Base-by-base conservation (phyloP, 805 yeast species). In the Metschnikowia dekortorum region DNA sequence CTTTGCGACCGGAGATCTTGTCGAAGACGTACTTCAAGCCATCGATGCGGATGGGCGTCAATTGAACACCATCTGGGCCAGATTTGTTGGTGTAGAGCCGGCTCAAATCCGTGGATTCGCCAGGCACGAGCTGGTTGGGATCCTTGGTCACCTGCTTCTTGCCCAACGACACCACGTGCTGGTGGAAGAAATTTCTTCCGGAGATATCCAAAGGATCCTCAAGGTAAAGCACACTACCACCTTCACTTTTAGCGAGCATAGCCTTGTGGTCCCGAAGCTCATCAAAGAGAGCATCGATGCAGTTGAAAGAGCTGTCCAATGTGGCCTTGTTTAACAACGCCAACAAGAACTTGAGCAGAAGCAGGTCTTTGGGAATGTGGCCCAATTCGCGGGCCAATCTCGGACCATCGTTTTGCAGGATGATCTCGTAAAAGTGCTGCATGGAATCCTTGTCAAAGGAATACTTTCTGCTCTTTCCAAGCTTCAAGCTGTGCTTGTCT, bases 121-220 rank as follows among this genome's bases (percentile, higher is more conserved):
- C 72, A 1, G 73, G 71, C 8, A 81, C 76, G n/a, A 80, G 79
- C 9, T 82, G 51, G 40, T 55, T 59, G 41, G 64, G 62, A 46
- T 63, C 65, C 62, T 60, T 73, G 61, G 48, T 53, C 35, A 66
- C 61, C 50, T 72, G 76, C 47, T 81, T 81, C 60, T 89, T 83
- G 4, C 96, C 96, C 50, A 87, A 75, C 8, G 86, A 79, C 49
- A 91, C 83, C 26, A 91, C 82, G 60, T 84, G 86, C 56, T 88
- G 89, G 64, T 91, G 98, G 60, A 91, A 79, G 60, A 91, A 84
- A 63, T 87, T 91, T 57, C 97, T 77, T 14, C 88, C 88, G 49
- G 85, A 83, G 40, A 91, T 81, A 60, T 90, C 97, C 7, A 82
- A 70, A 0, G 83, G 74, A 57, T 88, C 61, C 9, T 14, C 18